Conservation (phyloP, 768 basidiomycete species). For the Tephrocybe sp. region DNA sequence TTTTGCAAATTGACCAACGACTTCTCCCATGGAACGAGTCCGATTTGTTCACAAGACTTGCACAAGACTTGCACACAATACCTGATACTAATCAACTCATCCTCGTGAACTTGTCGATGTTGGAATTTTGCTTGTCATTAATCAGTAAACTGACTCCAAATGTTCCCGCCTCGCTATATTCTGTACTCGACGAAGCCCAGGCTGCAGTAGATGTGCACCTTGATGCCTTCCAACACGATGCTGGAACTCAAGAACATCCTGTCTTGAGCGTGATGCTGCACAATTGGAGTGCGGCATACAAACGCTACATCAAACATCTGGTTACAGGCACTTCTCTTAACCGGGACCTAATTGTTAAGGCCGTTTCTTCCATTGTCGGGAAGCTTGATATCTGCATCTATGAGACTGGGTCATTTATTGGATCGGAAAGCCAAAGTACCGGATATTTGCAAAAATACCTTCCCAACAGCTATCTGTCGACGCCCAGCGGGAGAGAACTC, state of each 20-base stretch:
- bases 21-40: not conserved
- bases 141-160: not conserved
- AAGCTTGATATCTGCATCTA: not conserved
- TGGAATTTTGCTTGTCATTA: not conserved
- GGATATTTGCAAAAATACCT: not conserved
- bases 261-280: not conserved
- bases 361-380: not conserved
- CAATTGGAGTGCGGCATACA: not conserved
- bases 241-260: not conserved
- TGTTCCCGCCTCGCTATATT: not conserved
- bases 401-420: not conserved
- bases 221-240: not conserved
- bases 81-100: too few species aligned
- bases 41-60: not conserved
- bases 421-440: not conserved
- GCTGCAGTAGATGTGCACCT: not conserved
- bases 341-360: not conserved
- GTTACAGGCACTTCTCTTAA: conserved; percentile 1
- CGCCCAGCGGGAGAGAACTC: not conserved
- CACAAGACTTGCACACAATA: not conserved
- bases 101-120: not conserved
- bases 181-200: not conserved
- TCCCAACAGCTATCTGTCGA: not conserved
- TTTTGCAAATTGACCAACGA: not conserved
- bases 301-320: not conserved